phyloP scores from a whole-genome alignment of 148 eudicot species.

The Rhododendron kiyosumense region DNA sequence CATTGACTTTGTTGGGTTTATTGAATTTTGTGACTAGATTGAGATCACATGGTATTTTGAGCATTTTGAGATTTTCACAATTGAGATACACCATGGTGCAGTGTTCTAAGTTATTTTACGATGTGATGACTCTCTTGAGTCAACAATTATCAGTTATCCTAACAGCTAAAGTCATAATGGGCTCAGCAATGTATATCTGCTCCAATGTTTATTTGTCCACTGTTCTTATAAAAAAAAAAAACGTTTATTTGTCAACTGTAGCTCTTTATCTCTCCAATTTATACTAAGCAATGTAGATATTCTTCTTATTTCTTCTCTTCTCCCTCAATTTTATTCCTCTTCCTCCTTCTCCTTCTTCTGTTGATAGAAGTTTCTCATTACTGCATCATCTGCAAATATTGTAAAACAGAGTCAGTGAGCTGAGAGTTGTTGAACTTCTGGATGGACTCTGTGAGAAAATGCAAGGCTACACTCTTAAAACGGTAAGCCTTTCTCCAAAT shows the following conservation, averaged over 20 bases:
- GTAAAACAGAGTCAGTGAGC: conserved; percentile 72
- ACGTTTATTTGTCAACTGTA: not conserved
- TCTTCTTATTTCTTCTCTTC: not conserved
- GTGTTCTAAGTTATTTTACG: not conserved
- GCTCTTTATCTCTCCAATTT: not conserved
- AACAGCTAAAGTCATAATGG: not conserved
- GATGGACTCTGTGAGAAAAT: conserved; percentile 98
- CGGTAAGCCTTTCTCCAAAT: conserved; percentile 38
- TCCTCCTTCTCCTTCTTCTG: not conserved
- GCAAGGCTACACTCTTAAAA: conserved; percentile 83
- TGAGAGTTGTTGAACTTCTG: conserved; percentile 91
- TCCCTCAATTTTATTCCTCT: not conserved
- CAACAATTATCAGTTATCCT: not conserved
- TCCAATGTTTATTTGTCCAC: not conserved
- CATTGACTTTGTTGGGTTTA: not conserved
- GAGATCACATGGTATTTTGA: not conserved
- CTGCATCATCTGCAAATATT: conserved; percentile 11
- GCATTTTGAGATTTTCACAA: not conserved
- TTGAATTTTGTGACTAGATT: not conserved
- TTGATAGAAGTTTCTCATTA: conserved; percentile 6
- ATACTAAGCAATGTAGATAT: not conserved
- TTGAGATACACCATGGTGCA: not conserved
- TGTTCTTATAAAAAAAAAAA: not conserved
- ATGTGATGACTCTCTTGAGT: not conserved
- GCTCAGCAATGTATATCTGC: not conserved